Conservation (phyloP, 345 rosid genomes). For the Euphorbia peplus region DNA sequence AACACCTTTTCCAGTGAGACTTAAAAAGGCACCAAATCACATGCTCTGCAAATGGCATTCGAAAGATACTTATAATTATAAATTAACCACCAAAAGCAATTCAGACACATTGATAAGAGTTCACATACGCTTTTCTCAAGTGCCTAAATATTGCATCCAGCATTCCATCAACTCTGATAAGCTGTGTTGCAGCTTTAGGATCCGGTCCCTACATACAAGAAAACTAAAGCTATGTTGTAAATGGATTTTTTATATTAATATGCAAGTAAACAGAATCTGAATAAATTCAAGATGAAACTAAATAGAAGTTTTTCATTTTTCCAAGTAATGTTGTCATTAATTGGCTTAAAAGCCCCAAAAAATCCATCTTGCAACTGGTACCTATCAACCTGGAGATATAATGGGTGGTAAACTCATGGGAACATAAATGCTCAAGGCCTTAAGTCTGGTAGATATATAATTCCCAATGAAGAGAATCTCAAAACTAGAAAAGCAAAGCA, state of each 20-base stretch:
- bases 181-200: slow-evolving; percentile 79
- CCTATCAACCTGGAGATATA: background rate
- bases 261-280: background rate
- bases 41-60: background rate
- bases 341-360: background rate
- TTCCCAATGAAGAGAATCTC: background rate
- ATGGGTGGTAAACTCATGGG: slow-evolving; percentile 4
- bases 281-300: background rate
- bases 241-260: slow-evolving; percentile 21
- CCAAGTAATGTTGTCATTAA: background rate
- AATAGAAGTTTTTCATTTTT: background rate
- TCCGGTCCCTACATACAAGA: slow-evolving; percentile 76
- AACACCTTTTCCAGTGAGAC: background rate
- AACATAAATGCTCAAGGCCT: background rate
- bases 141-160: slow-evolving; percentile 80
- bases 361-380: background rate
- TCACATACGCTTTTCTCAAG: slow-evolving; percentile 70
- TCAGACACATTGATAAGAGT: slow-evolving; percentile 8
- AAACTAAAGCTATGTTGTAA: slow-evolving; percentile 31
- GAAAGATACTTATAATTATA: background rate
- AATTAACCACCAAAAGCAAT: background rate
- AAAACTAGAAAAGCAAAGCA: background rate
- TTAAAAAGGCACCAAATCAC: background rate
- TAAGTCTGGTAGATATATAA: background rate
- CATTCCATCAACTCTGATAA: slow-evolving; percentile 67